Evolutionary conservation across 2,329 filamentous ascomycete genomes (phyloP).

Genomic region (Aspergillus eucalypticola): DNA sequence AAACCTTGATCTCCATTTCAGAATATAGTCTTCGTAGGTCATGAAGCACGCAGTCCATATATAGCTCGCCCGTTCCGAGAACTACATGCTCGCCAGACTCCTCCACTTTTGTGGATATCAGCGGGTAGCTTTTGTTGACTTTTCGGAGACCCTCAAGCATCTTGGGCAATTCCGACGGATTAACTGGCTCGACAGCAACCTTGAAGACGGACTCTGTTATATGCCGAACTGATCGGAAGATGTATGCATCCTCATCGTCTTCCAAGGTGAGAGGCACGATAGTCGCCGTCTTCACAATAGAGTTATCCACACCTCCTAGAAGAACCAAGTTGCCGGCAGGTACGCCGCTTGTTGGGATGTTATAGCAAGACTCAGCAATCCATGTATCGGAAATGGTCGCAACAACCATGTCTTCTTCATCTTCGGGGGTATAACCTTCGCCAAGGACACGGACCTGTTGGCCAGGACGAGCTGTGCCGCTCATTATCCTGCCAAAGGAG

Average conservation of each 20-base stretch:
- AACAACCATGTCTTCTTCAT: slow-evolving; percentile 94
- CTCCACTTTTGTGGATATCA: slow-evolving; percentile 95
- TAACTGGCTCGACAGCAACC: slow-evolving; percentile 95
- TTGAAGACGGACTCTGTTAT: slow-evolving; percentile 98
- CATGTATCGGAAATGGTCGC: slow-evolving; percentile 83
- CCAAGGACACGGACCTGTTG: slow-evolving; percentile 86
- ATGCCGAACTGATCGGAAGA: slow-evolving; percentile 89
- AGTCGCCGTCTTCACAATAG: slow-evolving; percentile 95
- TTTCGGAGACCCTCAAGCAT: slow-evolving; percentile 97
- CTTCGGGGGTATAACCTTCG: slow-evolving; percentile 92
- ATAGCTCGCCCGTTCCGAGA: slow-evolving; percentile 94
- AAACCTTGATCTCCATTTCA: slow-evolving; percentile 99
- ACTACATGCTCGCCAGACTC: slow-evolving; percentile 96
- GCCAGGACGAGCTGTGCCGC: slow-evolving; percentile 80
- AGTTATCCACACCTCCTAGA: slow-evolving; percentile 92
- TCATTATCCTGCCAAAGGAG: slow-evolving; percentile 88
- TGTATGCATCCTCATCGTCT: slow-evolving; percentile 88
- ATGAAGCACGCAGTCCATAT: slow-evolving; percentile 98
- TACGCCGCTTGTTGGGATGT: slow-evolving; percentile 84
- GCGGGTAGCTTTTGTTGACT: slow-evolving; percentile 95
- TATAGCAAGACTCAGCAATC: slow-evolving; percentile 91
- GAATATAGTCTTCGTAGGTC: slow-evolving; percentile 91
- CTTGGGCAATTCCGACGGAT: slow-evolving; percentile 95
- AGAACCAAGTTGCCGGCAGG: slow-evolving; percentile 92
- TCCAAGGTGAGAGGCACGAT: slow-evolving; percentile 77